Evolutionary conservation across 1,284 basidiomycete species (phyloP).

Genomic region (Omphalotus olearius): DNA sequence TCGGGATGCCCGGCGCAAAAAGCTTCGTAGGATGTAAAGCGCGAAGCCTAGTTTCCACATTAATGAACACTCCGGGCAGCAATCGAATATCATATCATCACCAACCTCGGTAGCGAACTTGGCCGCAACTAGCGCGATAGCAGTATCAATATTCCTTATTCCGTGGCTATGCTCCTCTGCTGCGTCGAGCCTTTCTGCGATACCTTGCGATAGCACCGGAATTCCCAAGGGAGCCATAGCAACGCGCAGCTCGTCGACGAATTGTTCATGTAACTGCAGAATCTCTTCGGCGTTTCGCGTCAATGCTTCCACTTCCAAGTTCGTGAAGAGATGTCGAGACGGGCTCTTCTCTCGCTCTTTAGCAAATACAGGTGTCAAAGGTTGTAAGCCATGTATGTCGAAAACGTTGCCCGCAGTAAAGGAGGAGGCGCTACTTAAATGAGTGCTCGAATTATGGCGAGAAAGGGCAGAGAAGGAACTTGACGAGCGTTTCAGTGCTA

Average conservation of each 20-base stretch:
- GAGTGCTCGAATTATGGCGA: conserved; percentile 35
- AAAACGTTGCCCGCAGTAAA: conserved; percentile 12
- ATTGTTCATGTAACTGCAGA: conserved; percentile 69
- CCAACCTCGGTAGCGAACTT: conserved; percentile 68
- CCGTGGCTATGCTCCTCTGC: conserved; percentile 13
- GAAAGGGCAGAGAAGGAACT: conserved; percentile 34
- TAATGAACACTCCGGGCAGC: not conserved
- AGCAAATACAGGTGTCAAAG: conserved; percentile 18
- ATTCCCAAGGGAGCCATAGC: conserved; percentile 53
- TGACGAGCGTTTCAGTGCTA: conserved; percentile 28
- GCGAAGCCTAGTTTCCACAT: conserved; percentile 49
- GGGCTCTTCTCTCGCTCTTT: conserved; percentile 34
- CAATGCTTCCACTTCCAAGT: conserved; percentile 52
- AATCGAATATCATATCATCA: conserved; percentile 13
- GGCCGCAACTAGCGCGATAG: conserved; percentile 52
- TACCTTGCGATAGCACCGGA: conserved; percentile 24
- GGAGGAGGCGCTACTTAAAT: conserved; percentile 15
- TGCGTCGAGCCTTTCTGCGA: conserved; percentile 18
- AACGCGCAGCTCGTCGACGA: conserved; percentile 58
- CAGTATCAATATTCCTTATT: conserved; percentile 37
- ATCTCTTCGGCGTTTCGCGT: conserved; percentile 73
- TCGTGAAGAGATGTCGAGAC: conserved; percentile 46
- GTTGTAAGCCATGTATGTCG: conserved; percentile 22
- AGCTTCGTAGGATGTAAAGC: conserved; percentile 74
- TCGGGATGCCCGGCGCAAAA: conserved; percentile 85